phyloP scores from a whole-genome alignment of 805 yeast genomes.

The Starmera amethionina region DNA sequence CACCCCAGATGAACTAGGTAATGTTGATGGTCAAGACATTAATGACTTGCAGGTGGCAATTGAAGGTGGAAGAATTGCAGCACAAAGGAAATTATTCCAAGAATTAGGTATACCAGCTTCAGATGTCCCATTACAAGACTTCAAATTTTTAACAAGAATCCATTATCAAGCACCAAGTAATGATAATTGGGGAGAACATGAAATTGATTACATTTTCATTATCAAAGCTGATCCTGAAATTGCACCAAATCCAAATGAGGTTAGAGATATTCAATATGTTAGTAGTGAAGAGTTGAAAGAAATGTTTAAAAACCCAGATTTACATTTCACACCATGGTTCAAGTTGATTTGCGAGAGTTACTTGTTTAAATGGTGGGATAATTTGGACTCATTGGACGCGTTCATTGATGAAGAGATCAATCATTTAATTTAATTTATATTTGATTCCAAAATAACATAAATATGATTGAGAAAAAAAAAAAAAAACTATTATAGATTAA shows the following conservation, averaged over 20 bases:
- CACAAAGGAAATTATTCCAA: constrained; percentile 84
- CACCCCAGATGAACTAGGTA: constrained; percentile 70
- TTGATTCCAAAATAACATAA: too few relatives aligned
- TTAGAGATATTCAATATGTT: constrained; percentile 72
- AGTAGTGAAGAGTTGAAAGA: constrained; percentile 50
- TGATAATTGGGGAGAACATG: constrained; percentile 95
- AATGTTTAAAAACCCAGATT: constrained; percentile 63
- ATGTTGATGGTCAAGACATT: constrained; percentile 58
- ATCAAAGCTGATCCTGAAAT: constrained; percentile 47
- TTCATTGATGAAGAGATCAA: constrained; percentile 31
- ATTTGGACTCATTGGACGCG: constrained; percentile 46
- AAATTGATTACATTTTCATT: constrained; percentile 87
- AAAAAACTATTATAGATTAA: too few relatives aligned
- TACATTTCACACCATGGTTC: constrained; percentile 96
- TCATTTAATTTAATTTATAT: constrained; percentile 10
- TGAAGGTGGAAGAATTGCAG: constrained; percentile 77
- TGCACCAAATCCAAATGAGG: constrained; percentile 71
- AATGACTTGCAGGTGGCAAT: constrained; percentile 46
- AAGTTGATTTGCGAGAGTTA: constrained; percentile 88
- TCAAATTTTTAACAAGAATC: constrained; percentile 83
- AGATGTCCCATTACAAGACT: constrained; percentile 52
- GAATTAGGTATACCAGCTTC: constrained; percentile 74
- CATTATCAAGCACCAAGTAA: constrained; percentile 85
- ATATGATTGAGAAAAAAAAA: too few relatives aligned
- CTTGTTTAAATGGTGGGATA: constrained; percentile 90